Conservation (phyloP, 805 yeast genomes). For the Metschnikowia corniflorae region DNA sequence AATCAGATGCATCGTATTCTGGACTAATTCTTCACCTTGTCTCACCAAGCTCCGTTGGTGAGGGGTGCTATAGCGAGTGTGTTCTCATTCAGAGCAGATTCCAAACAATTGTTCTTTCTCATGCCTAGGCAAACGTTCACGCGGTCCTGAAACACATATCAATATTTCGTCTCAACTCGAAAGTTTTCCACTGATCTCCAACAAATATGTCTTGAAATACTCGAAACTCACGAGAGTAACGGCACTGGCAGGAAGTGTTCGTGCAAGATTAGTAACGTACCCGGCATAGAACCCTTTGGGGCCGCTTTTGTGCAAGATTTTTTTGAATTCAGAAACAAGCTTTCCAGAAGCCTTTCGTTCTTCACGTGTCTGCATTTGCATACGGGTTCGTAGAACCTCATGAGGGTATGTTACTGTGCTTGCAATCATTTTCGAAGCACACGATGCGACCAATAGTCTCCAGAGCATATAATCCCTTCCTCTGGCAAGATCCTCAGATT, state of each 20-base stretch:
- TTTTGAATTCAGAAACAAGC: conserved; percentile 31
- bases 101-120: too few relatives aligned
- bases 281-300: conserved; percentile 85
- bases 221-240: conserved; percentile 94
- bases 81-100: too few relatives aligned
- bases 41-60: too few relatives aligned
- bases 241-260: conserved; percentile 94
- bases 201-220: conserved; percentile 58
- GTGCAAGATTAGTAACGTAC: conserved; percentile 72
- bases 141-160: too few relatives aligned
- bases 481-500: conserved; percentile 10
- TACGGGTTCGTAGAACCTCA: conserved; percentile 86
- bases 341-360: conserved; percentile 20
- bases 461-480: conserved; percentile 20
- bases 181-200: conserved; percentile 28
- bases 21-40: too few relatives aligned
- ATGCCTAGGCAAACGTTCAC: too few relatives aligned
- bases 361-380: conserved; percentile 59
- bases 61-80: too few relatives aligned
- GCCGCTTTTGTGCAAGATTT: conserved; percentile 65
- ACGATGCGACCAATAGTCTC: conserved; percentile 55
- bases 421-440: conserved; percentile 83
- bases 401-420: conserved; percentile 91
- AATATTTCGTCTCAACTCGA: too few relatives aligned
- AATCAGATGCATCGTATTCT: too few relatives aligned